Base-by-base conservation (phyloP, 1,139 yeast genomes). In the Kazachstania sp. region DNA sequence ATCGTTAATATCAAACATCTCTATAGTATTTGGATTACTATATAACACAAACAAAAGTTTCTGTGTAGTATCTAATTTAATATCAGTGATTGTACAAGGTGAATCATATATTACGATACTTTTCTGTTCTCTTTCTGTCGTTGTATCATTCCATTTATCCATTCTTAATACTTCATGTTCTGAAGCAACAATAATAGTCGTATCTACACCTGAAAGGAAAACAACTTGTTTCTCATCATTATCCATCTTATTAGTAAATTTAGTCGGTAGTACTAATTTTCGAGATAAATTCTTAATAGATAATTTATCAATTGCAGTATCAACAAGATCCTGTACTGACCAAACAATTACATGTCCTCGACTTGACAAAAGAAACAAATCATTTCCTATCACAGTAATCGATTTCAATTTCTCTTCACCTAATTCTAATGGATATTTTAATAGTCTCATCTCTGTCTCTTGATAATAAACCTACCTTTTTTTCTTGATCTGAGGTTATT, bases 301-400 rank as follows among this genome's bases (percentile, higher is more conserved):
- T 11, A 49, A 39, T 39, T 52, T 57, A 44, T 61, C 63, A 41
- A 54, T 54, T 2, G 70, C 67, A 2, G 66, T 59, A 8, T 63
- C 61, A 9, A 60, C 47, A 30, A 74, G 54, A 28, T 50, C 46
- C 16, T 50, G 9, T 49, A 48, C 41, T 68, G 70, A 55, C 78
- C 80, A 48, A 54, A 64, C 40, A 74, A 77, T 15, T 69, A 71
- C 16, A 77, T 69, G 39, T 70, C 67, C 47, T 53, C 45, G 49
- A 23, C 51, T 47, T 18, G 55, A 55, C 4, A 53, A 50, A n/a
- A 59, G 20, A 12, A 60, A 26, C 29, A 58, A 48, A 31, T 48
- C 44, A n/a, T 48, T 45, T 15, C 54, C 53, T 15, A 61, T 59
- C 3, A 56, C 43, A 1, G 52, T 49, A 43, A 66, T 39, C 11